Base-by-base conservation (phyloP, 169 alveolate species). In the Plasmodium knowlesi region DNA sequence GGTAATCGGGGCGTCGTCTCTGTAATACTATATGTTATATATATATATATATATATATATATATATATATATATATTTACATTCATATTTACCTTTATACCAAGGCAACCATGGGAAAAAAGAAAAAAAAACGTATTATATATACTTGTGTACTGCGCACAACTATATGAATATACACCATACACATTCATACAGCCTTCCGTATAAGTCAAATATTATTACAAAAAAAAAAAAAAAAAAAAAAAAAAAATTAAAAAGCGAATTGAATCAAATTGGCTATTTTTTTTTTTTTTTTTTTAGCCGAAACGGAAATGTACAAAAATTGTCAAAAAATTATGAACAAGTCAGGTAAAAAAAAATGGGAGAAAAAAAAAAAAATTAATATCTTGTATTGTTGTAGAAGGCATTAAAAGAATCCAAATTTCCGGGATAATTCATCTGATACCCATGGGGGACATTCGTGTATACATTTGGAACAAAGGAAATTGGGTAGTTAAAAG, bases 361-460 rank as follows among this genome's bases (percentile, higher is more conserved):
- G n/a, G n/a, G n/a, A n/a, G n/a, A 19, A 39, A 39, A n/a, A 50
- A 81, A 50, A 81, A 81, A 39, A 81, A 34, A 32, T 88, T 88
- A 88, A 61, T 88, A 88, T 32, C 93, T 53, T 37, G 93, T 73
- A 46, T 88, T 88, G 72, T 46, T 88, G 70, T 88, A 88, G 46
- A 88, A 88, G 25, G 83, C 86, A 88, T 88, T 88, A 79, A 88
- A 88, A 3, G 89, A 74, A n/a, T 88, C 93, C 71, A 88, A 32
- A 54, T 78, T 78, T 57, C 74, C 74, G 10, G 93, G 93, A 67
- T 88, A 88, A 19, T 88, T 88, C 43, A 88, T 22, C 73, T 88
- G 93, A 88, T 78, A 88, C 6, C 93, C 93, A 50, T 88, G 93
- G 32, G 93, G 93, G 16, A 88, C 82, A 57, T 88, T 88, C 25